Conservation (phyloP, 345 rosid species). For the Camelina laxa region DNA sequence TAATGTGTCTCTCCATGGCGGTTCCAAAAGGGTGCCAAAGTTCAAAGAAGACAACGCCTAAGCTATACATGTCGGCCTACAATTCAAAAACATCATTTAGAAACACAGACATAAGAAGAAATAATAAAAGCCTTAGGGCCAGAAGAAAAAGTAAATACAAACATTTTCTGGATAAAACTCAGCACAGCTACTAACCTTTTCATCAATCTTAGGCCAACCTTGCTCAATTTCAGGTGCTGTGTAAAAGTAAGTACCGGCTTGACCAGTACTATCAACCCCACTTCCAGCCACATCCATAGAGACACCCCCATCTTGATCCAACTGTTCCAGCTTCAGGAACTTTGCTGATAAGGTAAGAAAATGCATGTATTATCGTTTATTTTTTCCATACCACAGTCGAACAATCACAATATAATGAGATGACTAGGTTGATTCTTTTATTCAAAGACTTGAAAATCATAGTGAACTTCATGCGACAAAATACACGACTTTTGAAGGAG, state of each 20-base stretch:
- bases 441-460: conserved; percentile 17
- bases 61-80: conserved; percentile 98
- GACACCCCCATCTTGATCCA: conserved; percentile 76
- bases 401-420: conserved; percentile 18
- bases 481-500: conserved; percentile 18
- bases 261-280: conserved; percentile 87
- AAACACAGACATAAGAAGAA: conserved; percentile 20
- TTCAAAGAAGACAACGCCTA: conserved; percentile 94
- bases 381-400: conserved; percentile 12
- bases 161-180: conserved; percentile 30
- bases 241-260: conserved; percentile 93
- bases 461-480: no score
- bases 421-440: conserved; percentile 3
- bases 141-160: conserved; percentile 19
- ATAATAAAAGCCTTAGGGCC: conserved; percentile 2
- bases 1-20: conserved; percentile 84
- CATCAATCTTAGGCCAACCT: conserved; percentile 98
- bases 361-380: conserved; percentile 8
- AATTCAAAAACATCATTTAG: conserved; percentile 31
- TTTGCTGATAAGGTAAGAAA: conserved; percentile 63
- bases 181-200: conserved; percentile 64
- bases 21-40: conserved; percentile 96
- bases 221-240: conserved; percentile 99
- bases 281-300: conserved; percentile 69
- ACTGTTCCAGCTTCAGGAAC: conserved; percentile 91